Percentiles rank a stretch among this genome's conserved stretches.
These are phyloP conservation scores for Colletotrichum eremochloae DNA, from an alignment of 2,329 filamentous ascomycete species.

Conservation along the genomic window DNA sequence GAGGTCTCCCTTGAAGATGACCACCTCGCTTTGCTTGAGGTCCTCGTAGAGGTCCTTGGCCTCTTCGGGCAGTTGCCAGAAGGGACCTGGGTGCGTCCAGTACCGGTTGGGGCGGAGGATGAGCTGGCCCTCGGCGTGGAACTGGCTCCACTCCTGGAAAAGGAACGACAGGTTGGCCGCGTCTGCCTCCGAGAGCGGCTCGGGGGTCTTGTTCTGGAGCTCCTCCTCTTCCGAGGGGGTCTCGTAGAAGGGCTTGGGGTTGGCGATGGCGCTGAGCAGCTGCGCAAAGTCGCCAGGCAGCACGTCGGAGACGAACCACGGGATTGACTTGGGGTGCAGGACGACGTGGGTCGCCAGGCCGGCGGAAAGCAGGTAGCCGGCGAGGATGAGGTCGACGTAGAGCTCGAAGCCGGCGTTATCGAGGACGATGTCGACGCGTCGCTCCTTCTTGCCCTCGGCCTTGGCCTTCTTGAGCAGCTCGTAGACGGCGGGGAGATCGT, in stretches of 20 bases:
- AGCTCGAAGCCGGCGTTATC: conserved; percentile 98
- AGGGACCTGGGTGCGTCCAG: conserved; percentile 91
- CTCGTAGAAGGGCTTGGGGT: conserved; percentile 84
- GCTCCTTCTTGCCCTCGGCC: conserved; percentile 72
- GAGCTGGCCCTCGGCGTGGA: conserved; percentile 88
- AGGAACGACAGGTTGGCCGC: conserved; percentile 77
- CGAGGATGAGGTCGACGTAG: conserved; percentile 93
- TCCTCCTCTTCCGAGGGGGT: conserved; percentile 77
- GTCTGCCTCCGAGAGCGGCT: conserved; percentile 76
- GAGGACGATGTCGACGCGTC: conserved; percentile 92
- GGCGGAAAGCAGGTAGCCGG: conserved; percentile 87
- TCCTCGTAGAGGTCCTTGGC: conserved; percentile 80
- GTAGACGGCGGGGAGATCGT: conserved; percentile 84
- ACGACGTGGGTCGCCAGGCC: conserved; percentile 89
- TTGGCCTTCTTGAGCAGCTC: conserved; percentile 75
- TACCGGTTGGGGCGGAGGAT: conserved; percentile 87
- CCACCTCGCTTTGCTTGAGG: conserved; percentile 84
- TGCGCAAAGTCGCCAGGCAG: conserved; percentile 86
- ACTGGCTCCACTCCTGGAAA: conserved; percentile 83
- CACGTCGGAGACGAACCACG: conserved; percentile 98
- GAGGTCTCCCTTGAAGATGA: conserved; percentile 96
- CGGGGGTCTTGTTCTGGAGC: conserved; percentile 67
- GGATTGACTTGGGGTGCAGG: conserved; percentile 93
- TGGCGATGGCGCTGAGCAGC: conserved; percentile 84
- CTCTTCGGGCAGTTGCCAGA: conserved; percentile 83